These are phyloP conservation scores for Wickerhamiella occidentalis DNA, from an alignment of 805 yeast genomes.

Conservation along the genomic window DNA sequence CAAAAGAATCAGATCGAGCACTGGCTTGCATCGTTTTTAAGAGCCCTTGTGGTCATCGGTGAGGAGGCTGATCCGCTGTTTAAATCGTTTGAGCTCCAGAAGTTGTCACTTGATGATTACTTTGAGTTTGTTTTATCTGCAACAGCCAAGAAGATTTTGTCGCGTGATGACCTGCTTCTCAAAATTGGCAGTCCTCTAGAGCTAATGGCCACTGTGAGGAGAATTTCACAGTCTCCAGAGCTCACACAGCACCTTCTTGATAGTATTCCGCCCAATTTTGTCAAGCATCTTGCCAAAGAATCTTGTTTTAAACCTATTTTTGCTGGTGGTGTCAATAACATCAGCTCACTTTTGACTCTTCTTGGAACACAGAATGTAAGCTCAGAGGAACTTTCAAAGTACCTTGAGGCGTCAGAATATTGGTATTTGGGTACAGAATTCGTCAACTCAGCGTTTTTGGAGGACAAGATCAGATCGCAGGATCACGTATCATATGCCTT, in stretches of 20 bases:
- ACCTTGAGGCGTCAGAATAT: conserved; percentile 9
- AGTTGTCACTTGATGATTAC: conserved; percentile 17
- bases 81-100: background rate
- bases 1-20: conserved; percentile 4
- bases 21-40: conserved; percentile 16
- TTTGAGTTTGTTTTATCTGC: conserved; percentile 21
- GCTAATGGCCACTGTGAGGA: conserved; percentile 18
- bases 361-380: too few species aligned
- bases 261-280: conserved; percentile 17
- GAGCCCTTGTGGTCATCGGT: conserved; percentile 18
- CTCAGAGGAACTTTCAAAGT: background rate
- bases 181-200: conserved; percentile 20
- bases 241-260: conserved; percentile 16
- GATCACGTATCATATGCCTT: background rate
- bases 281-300: background rate
- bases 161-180: conserved; percentile 18
- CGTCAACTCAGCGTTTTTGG: conserved; percentile 13
- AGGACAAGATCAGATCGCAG: background rate
- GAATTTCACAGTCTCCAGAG: conserved; percentile 13
- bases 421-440: conserved; percentile 18
- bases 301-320: conserved; percentile 5
- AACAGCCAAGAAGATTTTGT: conserved; percentile 6
- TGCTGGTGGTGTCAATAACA: conserved; percentile 9
- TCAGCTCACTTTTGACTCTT: conserved; percentile 7
- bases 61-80: conserved; percentile 13